Conservation (phyloP, 345 rosid species). For the Dipteronia sinensis region DNA sequence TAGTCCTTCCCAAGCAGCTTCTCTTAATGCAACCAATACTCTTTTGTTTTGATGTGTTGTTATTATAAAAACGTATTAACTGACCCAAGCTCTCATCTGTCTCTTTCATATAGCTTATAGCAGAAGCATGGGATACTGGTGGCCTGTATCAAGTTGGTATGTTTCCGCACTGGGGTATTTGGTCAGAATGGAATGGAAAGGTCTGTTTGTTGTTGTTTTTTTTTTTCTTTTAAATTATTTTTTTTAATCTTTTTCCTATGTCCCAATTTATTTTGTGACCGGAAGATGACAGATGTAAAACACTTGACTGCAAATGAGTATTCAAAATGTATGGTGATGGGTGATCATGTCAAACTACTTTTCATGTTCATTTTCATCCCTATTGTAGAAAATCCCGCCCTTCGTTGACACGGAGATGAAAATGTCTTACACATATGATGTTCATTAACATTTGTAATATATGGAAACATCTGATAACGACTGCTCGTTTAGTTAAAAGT, state of each 20-base stretch:
- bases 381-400: not conserved
- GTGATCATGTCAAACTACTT: not conserved
- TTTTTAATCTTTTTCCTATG: not conserved
- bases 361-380: not conserved
- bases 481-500: not conserved
- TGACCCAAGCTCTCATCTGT: slow-evolving; percentile 16
- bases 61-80: not conserved
- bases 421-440: not conserved
- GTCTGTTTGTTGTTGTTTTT: slow-evolving; percentile 39
- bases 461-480: not conserved
- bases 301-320: not conserved
- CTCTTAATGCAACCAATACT: not conserved
- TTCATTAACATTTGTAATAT: not conserved
- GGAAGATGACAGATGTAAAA: not conserved
- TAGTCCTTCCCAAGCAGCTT: not conserved
- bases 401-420: not conserved
- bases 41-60: not conserved
- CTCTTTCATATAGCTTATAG: slow-evolving; percentile 67
- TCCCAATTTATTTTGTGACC: not conserved
- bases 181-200: slow-evolving; percentile 99
- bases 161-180: slow-evolving; percentile 95
- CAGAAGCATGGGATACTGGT: slow-evolving; percentile 99
- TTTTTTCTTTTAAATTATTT: not conserved
- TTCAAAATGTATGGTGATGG: not conserved
- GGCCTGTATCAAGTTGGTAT: slow-evolving; percentile 96